Evolutionary conservation across 192 early-diverging fungal genomes (phyloP), one percentile per base, ranked within the genome.

Genomic region (Coemansia reversa): DNA sequence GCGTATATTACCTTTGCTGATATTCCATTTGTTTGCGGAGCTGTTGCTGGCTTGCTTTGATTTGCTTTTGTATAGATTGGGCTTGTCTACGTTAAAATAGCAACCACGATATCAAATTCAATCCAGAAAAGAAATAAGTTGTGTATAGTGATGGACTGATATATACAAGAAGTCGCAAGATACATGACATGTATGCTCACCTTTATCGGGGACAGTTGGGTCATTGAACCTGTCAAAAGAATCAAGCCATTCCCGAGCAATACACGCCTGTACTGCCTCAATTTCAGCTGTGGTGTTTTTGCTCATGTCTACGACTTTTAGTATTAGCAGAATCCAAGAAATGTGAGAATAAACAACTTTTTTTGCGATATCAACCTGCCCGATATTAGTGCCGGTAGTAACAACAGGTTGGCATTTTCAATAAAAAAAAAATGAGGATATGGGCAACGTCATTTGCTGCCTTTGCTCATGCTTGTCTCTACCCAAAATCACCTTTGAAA

Each of bases 201-300:
- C 65, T 51, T 58, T 62, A 0, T 56, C 48, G 45, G 32, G 49
- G 22, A 67, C 6, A 2, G 52, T 42, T 2, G 62, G 30, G 50
- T 67, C 55, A 29, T 50, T 62, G 23, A 79, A 55, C 65, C 57
- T 70, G 58, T 74, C 76, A 25, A 56, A 49, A 5, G 64, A 67
- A 70, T 79, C 76, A 24, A 79, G 68, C 76, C 76, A 79, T 42
- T 68, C 76, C 23, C 65, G 59, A 2, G 70, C 63, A 53, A 79
- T 66, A 47, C 33, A 79, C 14, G 66, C 63, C 61, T 79, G 70
- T 20, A 73, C 54, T n/a, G 29, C 65, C 14, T 62, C 55, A 11
- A 24, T 24, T 7, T 45, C 39, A 16, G 39, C 14, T 45, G 39
- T 45, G 14, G 39, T 16, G 39, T 45, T 45, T 45, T 24, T 53